Percentiles rank a stretch among this genome's conserved stretches.
phyloP scores from a whole-genome alignment of 2,329 filamentous ascomycete species.

The Pseudogymnoascus sp. region DNA sequence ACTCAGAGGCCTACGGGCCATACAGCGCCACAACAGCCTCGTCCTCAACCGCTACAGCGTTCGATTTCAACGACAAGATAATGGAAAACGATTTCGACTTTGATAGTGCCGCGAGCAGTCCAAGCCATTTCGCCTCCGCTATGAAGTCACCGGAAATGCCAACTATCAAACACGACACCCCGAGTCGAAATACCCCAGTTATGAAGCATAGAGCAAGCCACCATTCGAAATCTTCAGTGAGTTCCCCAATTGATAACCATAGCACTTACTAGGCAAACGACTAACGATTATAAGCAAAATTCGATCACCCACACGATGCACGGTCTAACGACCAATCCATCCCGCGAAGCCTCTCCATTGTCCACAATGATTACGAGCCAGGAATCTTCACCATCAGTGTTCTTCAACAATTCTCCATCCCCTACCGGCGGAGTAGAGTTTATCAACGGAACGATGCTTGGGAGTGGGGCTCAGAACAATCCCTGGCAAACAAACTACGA shows the following conservation, averaged over 20 bases:
- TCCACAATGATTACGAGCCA: conserved; percentile 46
- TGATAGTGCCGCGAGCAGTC: conserved; percentile 51
- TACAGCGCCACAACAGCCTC: conserved; percentile 32
- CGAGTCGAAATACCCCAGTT: conserved; percentile 21
- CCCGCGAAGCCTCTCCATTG: conserved; percentile 49
- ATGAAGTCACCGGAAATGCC: conserved; percentile 39
- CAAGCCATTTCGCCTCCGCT: conserved; percentile 32
- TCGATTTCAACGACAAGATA: conserved; percentile 36
- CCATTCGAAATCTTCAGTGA: conserved; percentile 39
- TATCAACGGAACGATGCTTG: conserved; percentile 27
- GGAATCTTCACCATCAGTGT: conserved; percentile 42
- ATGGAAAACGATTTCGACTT: conserved; percentile 50
- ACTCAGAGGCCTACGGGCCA: conserved; percentile 33
- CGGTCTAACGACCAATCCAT: conserved; percentile 38
- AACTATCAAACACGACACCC: conserved; percentile 32
- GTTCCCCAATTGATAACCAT: conserved; percentile 14
- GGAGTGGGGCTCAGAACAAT: conserved; percentile 17
- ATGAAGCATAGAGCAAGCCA: conserved; percentile 26
- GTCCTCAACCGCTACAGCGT: conserved; percentile 28
- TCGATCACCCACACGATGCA: conserved; percentile 45
- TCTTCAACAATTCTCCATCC: conserved; percentile 43
- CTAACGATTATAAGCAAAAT: conserved; percentile 40
- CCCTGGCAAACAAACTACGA: conserved; percentile 32
- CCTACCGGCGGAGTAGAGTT: conserved; percentile 37
- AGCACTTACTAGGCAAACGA: conserved; percentile 11